phyloP scores from a whole-genome alignment of 2,329 filamentous ascomycete genomes.

The Aspergillus pseudoglaucus region DNA sequence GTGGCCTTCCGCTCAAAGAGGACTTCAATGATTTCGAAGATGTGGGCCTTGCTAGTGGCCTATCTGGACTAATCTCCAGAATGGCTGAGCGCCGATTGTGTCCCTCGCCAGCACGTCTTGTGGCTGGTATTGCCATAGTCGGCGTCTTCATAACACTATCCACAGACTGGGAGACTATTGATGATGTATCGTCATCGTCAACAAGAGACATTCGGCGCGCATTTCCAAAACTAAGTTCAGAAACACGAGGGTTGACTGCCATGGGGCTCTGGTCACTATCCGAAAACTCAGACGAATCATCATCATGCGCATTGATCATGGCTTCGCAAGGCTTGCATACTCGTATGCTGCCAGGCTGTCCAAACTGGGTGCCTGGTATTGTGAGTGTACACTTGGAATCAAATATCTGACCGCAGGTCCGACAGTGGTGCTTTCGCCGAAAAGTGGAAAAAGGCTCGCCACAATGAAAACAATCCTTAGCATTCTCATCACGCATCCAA shows the following conservation, averaged over 20 bases:
- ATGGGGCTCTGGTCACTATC: slow-evolving; percentile 62
- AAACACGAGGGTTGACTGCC: slow-evolving; percentile 52
- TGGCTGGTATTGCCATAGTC: slow-evolving; percentile 60
- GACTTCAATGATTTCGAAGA: slow-evolving; percentile 87
- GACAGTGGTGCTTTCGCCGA: slow-evolving; percentile 91
- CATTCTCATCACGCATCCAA: slow-evolving; percentile 99
- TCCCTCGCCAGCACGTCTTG: slow-evolving; percentile 62
- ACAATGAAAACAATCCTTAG: slow-evolving; percentile 93
- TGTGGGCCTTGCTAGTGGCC: slow-evolving; percentile 74
- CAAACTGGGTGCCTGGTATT: slow-evolving; percentile 82
- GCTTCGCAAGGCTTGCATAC: slow-evolving; percentile 90
- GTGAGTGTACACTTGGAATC: slow-evolving; percentile 91
- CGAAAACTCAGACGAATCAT: slow-evolving; percentile 87
- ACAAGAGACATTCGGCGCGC: slow-evolving; percentile 33
- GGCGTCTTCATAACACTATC: slow-evolving; percentile 47
- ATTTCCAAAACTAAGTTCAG: slow-evolving; percentile 52
- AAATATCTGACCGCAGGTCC: slow-evolving; percentile 94
- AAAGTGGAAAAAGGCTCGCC: slow-evolving; percentile 88
- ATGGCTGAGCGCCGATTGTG: slow-evolving; percentile 79
- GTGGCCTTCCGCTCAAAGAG: slow-evolving; percentile 59
- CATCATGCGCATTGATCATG: slow-evolving; percentile 84
- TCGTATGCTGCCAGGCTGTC: slow-evolving; percentile 73
- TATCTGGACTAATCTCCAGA: slow-evolving; percentile 79
- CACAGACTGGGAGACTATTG: slow-evolving; percentile 40
- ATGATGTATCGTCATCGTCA: slow-evolving; percentile 43